Evolutionary conservation across 1,284 basidiomycete species (phyloP).

Genomic region (Vanrija pseudolonga): DNA sequence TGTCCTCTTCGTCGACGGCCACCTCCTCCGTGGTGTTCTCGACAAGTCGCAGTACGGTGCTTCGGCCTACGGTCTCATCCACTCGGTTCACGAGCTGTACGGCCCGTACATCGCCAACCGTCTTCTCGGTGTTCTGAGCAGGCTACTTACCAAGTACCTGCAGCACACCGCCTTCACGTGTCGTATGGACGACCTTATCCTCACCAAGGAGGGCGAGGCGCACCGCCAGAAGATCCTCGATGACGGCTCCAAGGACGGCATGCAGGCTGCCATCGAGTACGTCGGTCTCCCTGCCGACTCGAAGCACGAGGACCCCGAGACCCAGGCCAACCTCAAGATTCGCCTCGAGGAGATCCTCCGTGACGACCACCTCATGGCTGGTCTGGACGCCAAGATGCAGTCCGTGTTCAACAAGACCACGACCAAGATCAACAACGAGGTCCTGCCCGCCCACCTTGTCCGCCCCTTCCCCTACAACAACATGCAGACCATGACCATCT

Average conservation of each 20-base stretch:
- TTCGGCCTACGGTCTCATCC: constrained; percentile 90
- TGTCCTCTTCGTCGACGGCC: constrained; percentile 87
- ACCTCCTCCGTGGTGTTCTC: constrained; percentile 85
- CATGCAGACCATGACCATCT: constrained; percentile 99
- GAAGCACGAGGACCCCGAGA: constrained; percentile 62
- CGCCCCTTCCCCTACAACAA: constrained; percentile 97
- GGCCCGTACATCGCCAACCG: constrained; percentile 85
- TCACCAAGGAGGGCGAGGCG: constrained; percentile 77
- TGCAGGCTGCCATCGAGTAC: constrained; percentile 71
- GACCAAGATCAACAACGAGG: constrained; percentile 79
- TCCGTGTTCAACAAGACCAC: constrained; percentile 84
- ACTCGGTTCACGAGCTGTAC: constrained; percentile 99
- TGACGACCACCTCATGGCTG: constrained; percentile 96
- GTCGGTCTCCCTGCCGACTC: constrained; percentile 63
- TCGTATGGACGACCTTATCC: constrained; percentile 94
- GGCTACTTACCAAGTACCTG: constrained; percentile 93
- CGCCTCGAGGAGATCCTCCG: constrained; percentile 88
- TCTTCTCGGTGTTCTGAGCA: constrained; percentile 86
- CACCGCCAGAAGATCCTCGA: constrained; percentile 67
- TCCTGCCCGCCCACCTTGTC: constrained; percentile 81
- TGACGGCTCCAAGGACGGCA: constrained; percentile 69
- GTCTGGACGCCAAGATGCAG: constrained; percentile 89
- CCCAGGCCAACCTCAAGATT: constrained; percentile 53
- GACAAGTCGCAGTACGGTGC: constrained; percentile 99
- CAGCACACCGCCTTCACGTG: constrained; percentile 98